phyloP scores from a whole-genome alignment of 2,329 filamentous ascomycete species.

The Paracamarosporium sp. region DNA sequence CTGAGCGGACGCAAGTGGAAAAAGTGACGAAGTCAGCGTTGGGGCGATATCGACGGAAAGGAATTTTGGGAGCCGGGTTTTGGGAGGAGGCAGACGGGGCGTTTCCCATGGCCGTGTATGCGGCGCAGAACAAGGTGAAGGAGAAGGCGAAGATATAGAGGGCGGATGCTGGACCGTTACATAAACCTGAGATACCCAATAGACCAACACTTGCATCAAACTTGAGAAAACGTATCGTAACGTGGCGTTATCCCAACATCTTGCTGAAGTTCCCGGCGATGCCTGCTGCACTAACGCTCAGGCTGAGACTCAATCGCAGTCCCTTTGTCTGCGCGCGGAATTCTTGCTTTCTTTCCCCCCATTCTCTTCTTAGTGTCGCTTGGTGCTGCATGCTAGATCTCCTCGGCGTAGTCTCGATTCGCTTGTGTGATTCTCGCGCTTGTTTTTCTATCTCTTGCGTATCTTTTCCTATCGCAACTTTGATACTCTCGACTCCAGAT shows the following conservation, averaged over 20 bases:
- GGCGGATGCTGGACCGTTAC: neutral
- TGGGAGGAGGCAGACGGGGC: constrained; percentile 31
- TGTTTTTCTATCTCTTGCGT: neutral
- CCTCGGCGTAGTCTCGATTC: constrained; percentile 7
- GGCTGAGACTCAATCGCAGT: constrained; percentile 37
- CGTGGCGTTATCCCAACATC: constrained; percentile 22
- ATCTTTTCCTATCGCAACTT: constrained; percentile 19
- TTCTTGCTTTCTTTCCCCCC: constrained; percentile 32
- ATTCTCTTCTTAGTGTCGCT: constrained; percentile 32
- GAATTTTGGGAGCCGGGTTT: constrained; percentile 26
- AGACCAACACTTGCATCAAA: neutral
- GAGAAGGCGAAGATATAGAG: constrained; percentile 8
- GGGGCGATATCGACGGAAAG: constrained; percentile 21
- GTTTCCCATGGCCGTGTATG: constrained; percentile 39
- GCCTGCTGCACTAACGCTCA: constrained; percentile 34
- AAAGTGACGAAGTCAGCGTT: constrained; percentile 19
- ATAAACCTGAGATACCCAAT: constrained; percentile 2
- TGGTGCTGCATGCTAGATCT: constrained; percentile 25
- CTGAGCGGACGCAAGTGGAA: constrained; percentile 31
- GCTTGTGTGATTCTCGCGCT: constrained; percentile 7
- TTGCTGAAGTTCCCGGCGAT: constrained; percentile 20
- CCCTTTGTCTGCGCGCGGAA: constrained; percentile 35
- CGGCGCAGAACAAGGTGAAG: constrained; percentile 1
- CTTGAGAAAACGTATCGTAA: neutral
- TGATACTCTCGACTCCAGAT: constrained; percentile 25